These are phyloP conservation scores for Bolboschoenus planiculmis DNA, from an alignment of 176 grass and related monocot species.

Conservation along the genomic window DNA sequence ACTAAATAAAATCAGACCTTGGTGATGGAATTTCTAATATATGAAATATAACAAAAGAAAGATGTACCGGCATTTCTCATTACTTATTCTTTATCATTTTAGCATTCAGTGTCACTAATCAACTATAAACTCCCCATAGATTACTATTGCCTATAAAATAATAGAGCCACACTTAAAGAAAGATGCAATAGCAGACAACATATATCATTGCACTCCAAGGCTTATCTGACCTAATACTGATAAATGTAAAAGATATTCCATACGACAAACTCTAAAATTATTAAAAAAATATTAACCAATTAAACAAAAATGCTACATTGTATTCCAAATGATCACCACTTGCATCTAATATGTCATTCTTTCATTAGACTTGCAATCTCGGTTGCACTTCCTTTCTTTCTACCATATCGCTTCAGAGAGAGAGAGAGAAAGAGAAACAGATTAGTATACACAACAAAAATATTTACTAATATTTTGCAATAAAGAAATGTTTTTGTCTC, in stretches of 20 bases:
- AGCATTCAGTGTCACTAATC: neutral
- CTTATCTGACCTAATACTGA: constrained; percentile 3
- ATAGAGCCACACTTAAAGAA: neutral
- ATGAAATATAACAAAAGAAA: neutral
- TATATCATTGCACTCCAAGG: neutral
- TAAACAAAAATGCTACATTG: constrained; percentile 6
- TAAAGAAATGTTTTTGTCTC: neutral
- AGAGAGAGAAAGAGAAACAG: neutral
- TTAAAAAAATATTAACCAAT: neutral
- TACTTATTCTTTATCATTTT: neutral
- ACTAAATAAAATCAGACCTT: neutral
- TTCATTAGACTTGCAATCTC: constrained; percentile 30
- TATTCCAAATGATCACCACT: neutral
- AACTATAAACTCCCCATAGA: neutral
- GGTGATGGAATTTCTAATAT: neutral
- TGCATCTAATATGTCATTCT: neutral
- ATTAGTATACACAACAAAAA: neutral
- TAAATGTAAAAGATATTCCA: neutral
- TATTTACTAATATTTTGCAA: neutral
- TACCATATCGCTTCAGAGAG: constrained; percentile 46
- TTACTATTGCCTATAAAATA: neutral
- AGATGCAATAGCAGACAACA: neutral
- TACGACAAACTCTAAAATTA: constrained; percentile 5
- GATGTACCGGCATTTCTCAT: neutral
- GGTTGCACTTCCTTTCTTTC: constrained; percentile 30